Evolutionary conservation across 495 filamentous ascomycete genomes (phyloP), one percentile per base, ranked within the genome.

Genomic region (Hypoxylon rickii): DNA sequence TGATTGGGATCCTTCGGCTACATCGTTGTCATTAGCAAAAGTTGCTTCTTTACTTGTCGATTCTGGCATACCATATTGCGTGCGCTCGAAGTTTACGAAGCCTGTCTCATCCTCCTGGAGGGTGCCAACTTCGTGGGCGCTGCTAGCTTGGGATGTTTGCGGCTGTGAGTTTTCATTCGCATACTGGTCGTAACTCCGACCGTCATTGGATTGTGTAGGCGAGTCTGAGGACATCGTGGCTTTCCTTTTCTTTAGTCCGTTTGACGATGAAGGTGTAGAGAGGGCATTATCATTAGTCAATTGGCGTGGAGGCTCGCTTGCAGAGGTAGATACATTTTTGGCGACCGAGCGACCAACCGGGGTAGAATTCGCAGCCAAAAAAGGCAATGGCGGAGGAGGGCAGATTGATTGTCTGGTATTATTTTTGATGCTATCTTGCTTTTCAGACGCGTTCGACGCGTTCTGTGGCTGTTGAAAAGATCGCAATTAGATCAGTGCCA

Each of bases 161-260:
- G 37, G 44, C 26, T 63, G 58, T 17, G 59, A 64, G 42, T 45
- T 51, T 7, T 58, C 45, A 3, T 44, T 20, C 13, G 33, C 22
- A 44, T 69, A 75, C 22, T 65, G 66, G 7, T 77, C 74, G 41
- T 78, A 78, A 49, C 72, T 76, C 19, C 76, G 65, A 6, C 65
- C 74, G 12, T 69, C 66, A 44, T 78, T 78, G 2, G 73, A 69
- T 44, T 78, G 76, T 0, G 76, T 78, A 0, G 68, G 69, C 2
- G 72, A 70, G 21, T 70, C 66, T 11, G 73, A 75, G 29, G 66
- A 60, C 66, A 69, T 69, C 49, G 41, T 32, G 17, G 10, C 42
- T 13, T 26, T 57, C 15, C 24, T 32, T 33, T 42, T 51, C 43
- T 57, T 56, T 32, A 39, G 32, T 44, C 32, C 13, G 12, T 20